phyloP scores from a whole-genome alignment of 495 filamentous ascomycete species.

The Penicillium coffeae region DNA sequence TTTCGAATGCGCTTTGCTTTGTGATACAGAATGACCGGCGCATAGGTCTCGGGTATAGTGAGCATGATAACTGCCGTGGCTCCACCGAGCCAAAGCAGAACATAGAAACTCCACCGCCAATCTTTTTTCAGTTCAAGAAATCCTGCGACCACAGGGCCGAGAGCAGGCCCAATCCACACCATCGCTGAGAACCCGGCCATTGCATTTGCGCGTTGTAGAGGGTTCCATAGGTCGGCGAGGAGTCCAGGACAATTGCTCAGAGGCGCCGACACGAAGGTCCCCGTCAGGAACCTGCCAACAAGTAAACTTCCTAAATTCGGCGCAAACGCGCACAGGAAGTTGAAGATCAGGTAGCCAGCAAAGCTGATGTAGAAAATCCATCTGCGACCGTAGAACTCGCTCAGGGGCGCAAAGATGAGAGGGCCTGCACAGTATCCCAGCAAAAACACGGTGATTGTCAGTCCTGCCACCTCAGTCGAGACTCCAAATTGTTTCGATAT shows the following conservation, averaged over 20 bases:
- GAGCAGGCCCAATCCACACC: conserved; percentile 32
- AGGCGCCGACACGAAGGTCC: conserved; percentile 48
- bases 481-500: conserved; percentile 43
- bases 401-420: conserved; percentile 47
- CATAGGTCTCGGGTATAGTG: conserved; percentile 40
- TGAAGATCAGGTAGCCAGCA: conserved; percentile 43
- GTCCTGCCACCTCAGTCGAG: conserved; percentile 37
- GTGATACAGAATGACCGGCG: conserved; percentile 21
- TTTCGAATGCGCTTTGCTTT: conserved; percentile 35
- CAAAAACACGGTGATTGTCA: conserved; percentile 51
- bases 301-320: conserved; percentile 47
- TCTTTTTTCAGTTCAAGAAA: conserved; percentile 43
- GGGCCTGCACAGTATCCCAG: conserved; percentile 51
- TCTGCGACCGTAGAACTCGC: conserved; percentile 50
- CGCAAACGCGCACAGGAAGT: conserved; percentile 50
- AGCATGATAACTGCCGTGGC: conserved; percentile 37
- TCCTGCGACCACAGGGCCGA: conserved; percentile 37
- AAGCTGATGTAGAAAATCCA: conserved; percentile 46
- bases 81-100: conserved; percentile 42
- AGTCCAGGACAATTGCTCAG: conserved; percentile 47
- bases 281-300: conserved; percentile 48
- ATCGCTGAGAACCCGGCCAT: conserved; percentile 46
- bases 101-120: conserved; percentile 50
- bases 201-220: conserved; percentile 47
- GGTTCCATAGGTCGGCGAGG: conserved; percentile 53